A percentile compares a stretch with the other conserved stretches of the same genome.
These are phyloP conservation scores for Metarhizium album DNA, from an alignment of 2,329 filamentous ascomycete genomes.

Conservation along the genomic window DNA sequence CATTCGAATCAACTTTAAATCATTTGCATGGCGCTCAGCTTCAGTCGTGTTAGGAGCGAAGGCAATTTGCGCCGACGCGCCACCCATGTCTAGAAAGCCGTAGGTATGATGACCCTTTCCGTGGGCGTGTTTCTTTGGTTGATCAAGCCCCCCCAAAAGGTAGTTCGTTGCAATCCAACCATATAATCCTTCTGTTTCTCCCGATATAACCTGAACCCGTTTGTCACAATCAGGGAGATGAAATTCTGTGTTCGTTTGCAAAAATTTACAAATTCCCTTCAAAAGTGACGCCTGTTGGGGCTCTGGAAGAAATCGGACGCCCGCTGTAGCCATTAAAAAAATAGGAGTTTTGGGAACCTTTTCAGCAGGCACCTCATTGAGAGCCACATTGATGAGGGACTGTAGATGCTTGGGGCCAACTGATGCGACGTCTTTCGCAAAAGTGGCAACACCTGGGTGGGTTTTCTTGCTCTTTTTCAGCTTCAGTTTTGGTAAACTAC, in stretches of 20 bases:
- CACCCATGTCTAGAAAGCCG: slow-evolving; percentile 96
- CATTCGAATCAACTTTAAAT: slow-evolving; percentile 77
- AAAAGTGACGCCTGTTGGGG: slow-evolving; percentile 63
- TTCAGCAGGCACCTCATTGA: slow-evolving; percentile 62
- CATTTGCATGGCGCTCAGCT: slow-evolving; percentile 76
- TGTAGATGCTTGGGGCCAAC: slow-evolving; percentile 78
- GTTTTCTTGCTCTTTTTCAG: slow-evolving; percentile 91
- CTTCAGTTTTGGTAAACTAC: slow-evolving; percentile 65
- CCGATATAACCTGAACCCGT: slow-evolving; percentile 89
- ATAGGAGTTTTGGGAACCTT: slow-evolving; percentile 78
- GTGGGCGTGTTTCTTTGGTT: slow-evolving; percentile 61
- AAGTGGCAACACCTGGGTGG: slow-evolving; percentile 84
- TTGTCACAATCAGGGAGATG: slow-evolving; percentile 78
- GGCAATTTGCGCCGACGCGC: slow-evolving; percentile 93
- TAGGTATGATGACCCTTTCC: slow-evolving; percentile 89
- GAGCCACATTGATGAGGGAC: slow-evolving; percentile 69
- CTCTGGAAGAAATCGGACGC: slow-evolving; percentile 76
- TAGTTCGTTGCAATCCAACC: slow-evolving; percentile 98
- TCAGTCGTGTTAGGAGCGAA: slow-evolving; percentile 93
- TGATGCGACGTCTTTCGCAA: slow-evolving; percentile 62
- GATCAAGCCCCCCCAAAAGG: slow-evolving; percentile 80
- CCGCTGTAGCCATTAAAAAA: slow-evolving; percentile 90
- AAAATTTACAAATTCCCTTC: slow-evolving; percentile 70
- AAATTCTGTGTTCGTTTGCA: slow-evolving; percentile 66
- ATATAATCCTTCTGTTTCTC: slow-evolving; percentile 91